Evolutionary conservation across 345 rosid genomes (phyloP), one percentile per base, ranked within the genome.

Genomic region (Litchi chinensis): DNA sequence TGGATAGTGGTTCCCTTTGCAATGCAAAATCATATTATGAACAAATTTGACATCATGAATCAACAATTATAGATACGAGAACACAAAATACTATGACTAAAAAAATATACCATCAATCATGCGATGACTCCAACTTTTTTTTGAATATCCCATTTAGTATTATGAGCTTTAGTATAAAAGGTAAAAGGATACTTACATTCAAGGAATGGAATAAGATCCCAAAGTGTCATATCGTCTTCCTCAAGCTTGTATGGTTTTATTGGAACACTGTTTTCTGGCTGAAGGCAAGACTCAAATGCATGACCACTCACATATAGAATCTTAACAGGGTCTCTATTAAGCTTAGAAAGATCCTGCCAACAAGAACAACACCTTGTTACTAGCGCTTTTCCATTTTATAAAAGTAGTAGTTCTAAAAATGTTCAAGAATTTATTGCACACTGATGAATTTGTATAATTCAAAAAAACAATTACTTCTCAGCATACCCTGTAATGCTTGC

Each of bases 141-240:
- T 8, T 6, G 13, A 16, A 41, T 40, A 8, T 40, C 59, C 43
- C 37, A 24, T 43, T 28, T 15, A 44, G 9, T 24, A 22, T 9
- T 24, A 43, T 8, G 3, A 3, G 40, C 10, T 12, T 50, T 26
- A 70, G 40, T 44, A 4, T 9, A 21, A 11, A 67, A 65, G 46
- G 2, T 60, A 7, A 43, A 16, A 74, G 60, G 66, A 69, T 60
- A 80, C 92, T 87, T 83, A 94, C 99, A 97, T 83, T 97, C 98
- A 69, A 97, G 98, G 81, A 94, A 97, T 7, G 98, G 99, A 86
- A 97, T 93, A 66, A 97, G 98, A 81, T 97, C 98, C 82, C 94
- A 40, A 75, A 97, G 98, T 64, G 92, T 88, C 2, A 98, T 93
- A 84, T 97, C 99, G 15, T 90, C 95, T 22, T 78, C n/a, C 76